Percentiles rank a stretch among this genome's conserved stretches.
phyloP scores from a whole-genome alignment of 495 filamentous ascomycete species.

The Talaromyces ruber region DNA sequence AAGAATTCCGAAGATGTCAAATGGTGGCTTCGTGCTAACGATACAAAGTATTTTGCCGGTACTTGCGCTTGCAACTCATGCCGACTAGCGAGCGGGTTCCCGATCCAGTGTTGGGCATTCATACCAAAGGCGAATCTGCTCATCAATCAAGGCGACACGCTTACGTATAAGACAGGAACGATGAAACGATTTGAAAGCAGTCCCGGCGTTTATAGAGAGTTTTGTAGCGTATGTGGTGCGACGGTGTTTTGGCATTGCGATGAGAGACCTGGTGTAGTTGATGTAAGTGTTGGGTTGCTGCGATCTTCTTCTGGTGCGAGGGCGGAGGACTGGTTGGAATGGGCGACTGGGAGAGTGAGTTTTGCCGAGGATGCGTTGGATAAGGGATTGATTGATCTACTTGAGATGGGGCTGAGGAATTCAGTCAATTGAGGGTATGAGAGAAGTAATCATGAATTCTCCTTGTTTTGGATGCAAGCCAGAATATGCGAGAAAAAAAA shows the following conservation, averaged over 20 bases:
- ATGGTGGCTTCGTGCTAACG: conserved; percentile 42
- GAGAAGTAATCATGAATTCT: background rate
- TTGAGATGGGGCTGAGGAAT: conserved; percentile 16
- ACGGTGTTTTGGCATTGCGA: conserved; percentile 58
- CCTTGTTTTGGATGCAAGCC: background rate
- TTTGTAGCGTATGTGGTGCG: conserved; percentile 56
- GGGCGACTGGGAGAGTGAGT: conserved; percentile 49
- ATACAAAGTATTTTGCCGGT: conserved; percentile 51
- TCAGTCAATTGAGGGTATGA: background rate
- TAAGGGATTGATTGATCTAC: conserved; percentile 24
- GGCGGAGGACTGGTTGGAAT: conserved; percentile 53
- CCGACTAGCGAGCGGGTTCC: conserved; percentile 53
- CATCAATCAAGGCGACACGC: conserved; percentile 25
- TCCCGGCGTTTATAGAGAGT: conserved; percentile 47
- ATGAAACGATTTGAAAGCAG: conserved; percentile 48
- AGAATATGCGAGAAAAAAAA: background rate
- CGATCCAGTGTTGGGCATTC: conserved; percentile 63
- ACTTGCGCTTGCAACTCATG: conserved; percentile 60
- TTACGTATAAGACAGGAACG: conserved; percentile 38
- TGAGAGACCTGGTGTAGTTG: conserved; percentile 48
- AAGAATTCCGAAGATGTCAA: conserved; percentile 34
- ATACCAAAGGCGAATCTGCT: conserved; percentile 45
- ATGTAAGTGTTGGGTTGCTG: conserved; percentile 57
- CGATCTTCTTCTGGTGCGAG: conserved; percentile 41
- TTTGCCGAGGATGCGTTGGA: conserved; percentile 51